These are phyloP conservation scores for Dactylellina parvicollis DNA, from an alignment of 2,329 filamentous ascomycete genomes.

Conservation along the genomic window DNA sequence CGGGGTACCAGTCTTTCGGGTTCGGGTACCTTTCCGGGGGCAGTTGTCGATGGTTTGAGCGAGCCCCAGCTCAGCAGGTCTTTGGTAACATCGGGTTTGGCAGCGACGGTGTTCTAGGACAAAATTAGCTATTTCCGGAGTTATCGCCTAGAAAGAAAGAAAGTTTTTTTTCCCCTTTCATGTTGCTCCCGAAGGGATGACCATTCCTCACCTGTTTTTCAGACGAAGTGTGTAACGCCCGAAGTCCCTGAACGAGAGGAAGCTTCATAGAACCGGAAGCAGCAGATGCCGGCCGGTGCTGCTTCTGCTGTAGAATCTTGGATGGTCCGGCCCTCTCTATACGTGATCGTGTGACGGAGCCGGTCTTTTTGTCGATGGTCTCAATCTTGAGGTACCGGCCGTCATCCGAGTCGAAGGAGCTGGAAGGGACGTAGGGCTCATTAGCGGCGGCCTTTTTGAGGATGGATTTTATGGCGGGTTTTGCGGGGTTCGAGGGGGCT, in stretches of 20 bases:
- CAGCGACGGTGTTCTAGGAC: slow-evolving; percentile 9
- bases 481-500: slow-evolving; percentile 31
- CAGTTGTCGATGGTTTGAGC: slow-evolving; percentile 2
- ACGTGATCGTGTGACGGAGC: slow-evolving; percentile 14
- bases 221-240: slow-evolving; percentile 11
- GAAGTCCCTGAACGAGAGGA: slow-evolving; percentile 6
- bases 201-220: slow-evolving; percentile 1
- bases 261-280: not conserved
- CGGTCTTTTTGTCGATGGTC: slow-evolving; percentile 36
- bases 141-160: too few relatives aligned
- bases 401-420: slow-evolving; percentile 31
- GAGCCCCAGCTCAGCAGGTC: slow-evolving; percentile 18
- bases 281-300: too few relatives aligned
- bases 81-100: slow-evolving; percentile 20
- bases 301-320: not conserved
- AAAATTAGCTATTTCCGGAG: not conserved
- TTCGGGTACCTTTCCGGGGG: slow-evolving; percentile 1
- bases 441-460: slow-evolving; percentile 39
- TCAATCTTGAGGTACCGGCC: slow-evolving; percentile 30
- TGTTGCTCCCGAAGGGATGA: not conserved
- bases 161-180: not conserved
- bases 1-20: slow-evolving; percentile 36
- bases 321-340: slow-evolving; percentile 33
- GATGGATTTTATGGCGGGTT: slow-evolving; percentile 46
- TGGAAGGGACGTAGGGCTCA: not conserved